phyloP scores from a whole-genome alignment of 129 eudicot genomes.

The Dittrichia graveolens region DNA sequence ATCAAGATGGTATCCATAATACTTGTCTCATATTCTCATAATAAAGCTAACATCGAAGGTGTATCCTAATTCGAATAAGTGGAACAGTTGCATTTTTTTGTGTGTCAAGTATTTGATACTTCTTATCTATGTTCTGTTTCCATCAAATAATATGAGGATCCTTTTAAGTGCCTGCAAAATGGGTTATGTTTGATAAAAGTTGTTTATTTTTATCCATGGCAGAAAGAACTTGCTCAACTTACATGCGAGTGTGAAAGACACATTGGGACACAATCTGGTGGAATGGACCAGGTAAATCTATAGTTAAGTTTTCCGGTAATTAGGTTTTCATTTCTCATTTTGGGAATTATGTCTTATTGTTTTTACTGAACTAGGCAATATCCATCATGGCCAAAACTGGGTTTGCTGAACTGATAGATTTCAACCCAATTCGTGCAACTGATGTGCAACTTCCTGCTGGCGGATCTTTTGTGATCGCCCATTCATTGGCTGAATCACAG shows the following conservation, averaged over 20 bases:
- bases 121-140: neutral
- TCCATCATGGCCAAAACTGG: conserved; percentile 92
- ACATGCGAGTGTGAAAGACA: conserved; percentile 87
- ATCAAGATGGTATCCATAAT: too few relatives aligned
- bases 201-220: neutral
- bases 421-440: conserved; percentile 84
- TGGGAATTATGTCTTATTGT: neutral
- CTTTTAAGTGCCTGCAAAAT: conserved; percentile 11
- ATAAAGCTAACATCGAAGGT: too few relatives aligned
- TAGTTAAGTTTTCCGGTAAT: neutral
- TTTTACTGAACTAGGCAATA: conserved; percentile 56
- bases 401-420: conserved; percentile 74
- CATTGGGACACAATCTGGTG: conserved; percentile 90
- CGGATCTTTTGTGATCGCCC: too few relatives aligned
- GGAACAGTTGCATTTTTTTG: too few relatives aligned
- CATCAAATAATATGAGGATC: neutral
- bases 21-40: too few relatives aligned
- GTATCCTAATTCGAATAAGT: too few relatives aligned
- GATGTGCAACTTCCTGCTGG: conserved; percentile 51
- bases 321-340: neutral
- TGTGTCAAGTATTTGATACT: neutral
- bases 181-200: neutral
- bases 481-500: conserved; percentile 68
- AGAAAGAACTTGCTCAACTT: conserved; percentile 93
- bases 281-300: conserved; percentile 77